phyloP scores from a whole-genome alignment of 441 rosid species.

The Bruguiera hainesii region DNA sequence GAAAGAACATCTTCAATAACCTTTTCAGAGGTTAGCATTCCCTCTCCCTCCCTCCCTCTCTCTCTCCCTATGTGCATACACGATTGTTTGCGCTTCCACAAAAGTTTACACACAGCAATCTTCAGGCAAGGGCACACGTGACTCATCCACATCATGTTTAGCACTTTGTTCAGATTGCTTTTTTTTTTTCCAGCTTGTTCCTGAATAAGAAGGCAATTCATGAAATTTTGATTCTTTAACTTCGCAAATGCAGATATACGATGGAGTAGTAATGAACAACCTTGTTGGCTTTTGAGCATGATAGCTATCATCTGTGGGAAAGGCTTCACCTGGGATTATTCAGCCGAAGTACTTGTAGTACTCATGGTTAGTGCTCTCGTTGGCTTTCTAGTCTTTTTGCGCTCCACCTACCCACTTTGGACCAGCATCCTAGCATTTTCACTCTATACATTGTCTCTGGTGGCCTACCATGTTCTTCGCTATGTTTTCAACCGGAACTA shows the following conservation, averaged over 20 bases:
- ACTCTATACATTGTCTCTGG: slow-evolving; percentile 31
- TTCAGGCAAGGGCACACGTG: too few relatives aligned
- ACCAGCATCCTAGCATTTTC: slow-evolving; percentile 32
- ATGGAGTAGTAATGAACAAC: slow-evolving; percentile 35
- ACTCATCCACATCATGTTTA: too few relatives aligned
- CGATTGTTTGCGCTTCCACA: too few relatives aligned
- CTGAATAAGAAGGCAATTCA: slow-evolving; percentile 37
- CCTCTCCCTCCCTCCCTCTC: not conserved
- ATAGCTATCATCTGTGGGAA: slow-evolving; percentile 27
- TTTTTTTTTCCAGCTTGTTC: not conserved
- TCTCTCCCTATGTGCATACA: too few relatives aligned
- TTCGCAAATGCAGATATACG: slow-evolving; percentile 27
- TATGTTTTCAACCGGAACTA: not conserved
- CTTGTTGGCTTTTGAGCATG: slow-evolving; percentile 19
- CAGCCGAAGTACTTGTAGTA: slow-evolving; percentile 31
- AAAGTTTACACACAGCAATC: too few relatives aligned
- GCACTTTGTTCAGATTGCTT: too few relatives aligned
- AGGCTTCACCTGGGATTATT: slow-evolving; percentile 32
- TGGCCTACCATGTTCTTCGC: slow-evolving; percentile 24
- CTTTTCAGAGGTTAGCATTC: not conserved
- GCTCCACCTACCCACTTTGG: slow-evolving; percentile 28
- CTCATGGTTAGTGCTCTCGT: slow-evolving; percentile 16
- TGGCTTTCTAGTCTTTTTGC: slow-evolving; percentile 24
- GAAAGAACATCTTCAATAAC: not conserved
- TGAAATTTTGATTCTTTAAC: slow-evolving; percentile 27